Conservation (phyloP, 2,329 filamentous ascomycete species). For the Venturia effusa region DNA sequence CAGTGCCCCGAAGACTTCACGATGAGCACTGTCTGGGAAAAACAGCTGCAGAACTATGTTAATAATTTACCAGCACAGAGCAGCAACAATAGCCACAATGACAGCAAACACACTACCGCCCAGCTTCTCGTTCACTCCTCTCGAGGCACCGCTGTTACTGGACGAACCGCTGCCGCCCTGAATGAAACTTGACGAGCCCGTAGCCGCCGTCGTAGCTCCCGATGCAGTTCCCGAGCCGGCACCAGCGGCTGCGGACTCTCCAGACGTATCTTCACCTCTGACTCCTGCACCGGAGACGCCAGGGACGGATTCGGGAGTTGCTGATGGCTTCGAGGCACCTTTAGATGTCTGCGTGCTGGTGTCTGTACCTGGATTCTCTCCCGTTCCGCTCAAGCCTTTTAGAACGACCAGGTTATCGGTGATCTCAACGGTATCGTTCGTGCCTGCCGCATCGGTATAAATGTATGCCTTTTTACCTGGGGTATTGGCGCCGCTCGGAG, state of each 20-base stretch:
- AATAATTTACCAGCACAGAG: slow-evolving; percentile 16
- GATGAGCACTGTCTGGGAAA: not conserved
- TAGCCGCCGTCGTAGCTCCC: not conserved
- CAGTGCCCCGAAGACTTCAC: not conserved
- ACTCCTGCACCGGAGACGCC: slow-evolving; percentile 41
- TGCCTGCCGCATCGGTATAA: slow-evolving; percentile 53
- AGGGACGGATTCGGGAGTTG: slow-evolving; percentile 39
- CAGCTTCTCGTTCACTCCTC: slow-evolving; percentile 19
- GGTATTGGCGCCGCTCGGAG: slow-evolving; percentile 58
- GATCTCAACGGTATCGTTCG: slow-evolving; percentile 69
- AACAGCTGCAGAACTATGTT: not conserved
- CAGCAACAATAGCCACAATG: slow-evolving; percentile 21
- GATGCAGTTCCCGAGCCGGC: not conserved
- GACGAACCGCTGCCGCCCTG: not conserved
- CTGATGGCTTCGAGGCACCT: slow-evolving; percentile 17
- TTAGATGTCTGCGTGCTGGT: slow-evolving; percentile 26
- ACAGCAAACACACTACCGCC: slow-evolving; percentile 25
- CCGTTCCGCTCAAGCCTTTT: slow-evolving; percentile 69
- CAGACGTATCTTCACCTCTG: slow-evolving; percentile 8
- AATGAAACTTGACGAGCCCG: slow-evolving; percentile 4
- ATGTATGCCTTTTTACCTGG: slow-evolving; percentile 58
- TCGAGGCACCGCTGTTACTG: slow-evolving; percentile 10
- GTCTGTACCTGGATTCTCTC: slow-evolving; percentile 52
- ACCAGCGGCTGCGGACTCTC: not conserved
- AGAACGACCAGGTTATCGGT: slow-evolving; percentile 66